A percentile compares a stretch with the other conserved stretches of the same genome.
These are phyloP conservation scores for Trichoderma pleuroti DNA, from an alignment of 2,329 filamentous ascomycete genomes.

Conservation along the genomic window DNA sequence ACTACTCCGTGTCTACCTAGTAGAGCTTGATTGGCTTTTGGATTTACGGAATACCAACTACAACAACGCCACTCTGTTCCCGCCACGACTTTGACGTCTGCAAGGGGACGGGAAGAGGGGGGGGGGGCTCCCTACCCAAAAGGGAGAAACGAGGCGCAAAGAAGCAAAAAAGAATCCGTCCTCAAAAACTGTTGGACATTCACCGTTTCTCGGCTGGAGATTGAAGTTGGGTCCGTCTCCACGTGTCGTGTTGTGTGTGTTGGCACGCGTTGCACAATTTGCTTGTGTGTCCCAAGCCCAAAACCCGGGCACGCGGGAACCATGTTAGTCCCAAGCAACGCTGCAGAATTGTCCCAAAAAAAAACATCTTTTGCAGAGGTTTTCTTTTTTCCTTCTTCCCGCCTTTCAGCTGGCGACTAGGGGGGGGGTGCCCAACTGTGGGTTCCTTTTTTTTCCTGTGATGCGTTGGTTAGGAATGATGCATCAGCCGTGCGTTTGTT, in stretches of 20 bases:
- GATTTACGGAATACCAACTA: not conserved
- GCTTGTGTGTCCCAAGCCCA: not conserved
- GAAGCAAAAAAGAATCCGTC: not conserved
- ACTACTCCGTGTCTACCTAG: not conserved
- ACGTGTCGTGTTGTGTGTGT: not conserved
- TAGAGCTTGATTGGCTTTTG: not conserved
- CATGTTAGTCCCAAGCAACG: not conserved
- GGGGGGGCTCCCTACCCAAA: not conserved
- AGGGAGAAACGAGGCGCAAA: not conserved
- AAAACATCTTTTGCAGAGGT: not conserved
- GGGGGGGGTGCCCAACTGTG: not conserved
- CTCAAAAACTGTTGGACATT: not conserved
- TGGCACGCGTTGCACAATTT: not conserved
- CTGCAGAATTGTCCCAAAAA: not conserved
- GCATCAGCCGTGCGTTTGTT: not conserved
- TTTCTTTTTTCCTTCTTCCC: not conserved
- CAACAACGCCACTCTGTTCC: not conserved
- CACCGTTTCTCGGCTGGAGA: not conserved
- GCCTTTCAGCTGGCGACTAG: not conserved
- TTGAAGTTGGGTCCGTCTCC: not conserved
- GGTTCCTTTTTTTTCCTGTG: not conserved
- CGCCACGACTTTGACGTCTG: not conserved
- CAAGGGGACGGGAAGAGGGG: not conserved
- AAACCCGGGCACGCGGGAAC: not conserved
- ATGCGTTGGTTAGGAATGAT: slow-evolving; percentile 5